A percentile compares a stretch with the other conserved stretches of the same genome.
phyloP scores from a whole-genome alignment of 2,329 filamentous ascomycete genomes.

The Colletotrichum sidae region DNA sequence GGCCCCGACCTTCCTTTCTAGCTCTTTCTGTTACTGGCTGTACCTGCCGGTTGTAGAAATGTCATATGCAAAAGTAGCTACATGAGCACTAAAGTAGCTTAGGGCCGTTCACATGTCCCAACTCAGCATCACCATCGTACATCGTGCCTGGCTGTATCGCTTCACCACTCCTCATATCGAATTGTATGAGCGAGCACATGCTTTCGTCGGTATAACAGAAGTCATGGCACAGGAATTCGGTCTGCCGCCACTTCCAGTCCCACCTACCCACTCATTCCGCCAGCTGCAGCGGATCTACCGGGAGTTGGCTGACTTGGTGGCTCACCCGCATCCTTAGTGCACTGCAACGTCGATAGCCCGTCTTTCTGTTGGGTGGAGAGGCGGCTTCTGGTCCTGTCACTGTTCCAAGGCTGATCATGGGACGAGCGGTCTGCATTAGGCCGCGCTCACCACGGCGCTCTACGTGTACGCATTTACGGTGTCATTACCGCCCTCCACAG shows the following conservation, averaged over 20 bases:
- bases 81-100: no score
- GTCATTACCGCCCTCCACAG: no score
- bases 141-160: constrained; percentile 6
- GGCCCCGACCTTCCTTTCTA: no score
- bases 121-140: no score
- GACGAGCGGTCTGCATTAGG: not conserved
- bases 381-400: constrained; percentile 12
- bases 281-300: constrained; percentile 33
- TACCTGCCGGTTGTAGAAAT: no score
- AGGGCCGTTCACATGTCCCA: no score
- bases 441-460: no score
- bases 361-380: constrained; percentile 9
- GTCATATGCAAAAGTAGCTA: no score
- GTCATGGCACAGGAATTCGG: constrained; percentile 18
- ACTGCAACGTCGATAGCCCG: not conserved
- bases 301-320: constrained; percentile 25
- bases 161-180: no score
- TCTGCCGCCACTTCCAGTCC: constrained; percentile 1
- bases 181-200: constrained; percentile 6
- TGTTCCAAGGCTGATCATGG: constrained; percentile 12
- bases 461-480: no score
- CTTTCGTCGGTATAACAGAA: not conserved
- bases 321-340: constrained; percentile 19
- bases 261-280: constrained; percentile 12
- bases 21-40: no score